These are phyloP conservation scores for Torulaspora delbrueckii DNA, from an alignment of 805 yeast genomes.

Conservation along the genomic window DNA sequence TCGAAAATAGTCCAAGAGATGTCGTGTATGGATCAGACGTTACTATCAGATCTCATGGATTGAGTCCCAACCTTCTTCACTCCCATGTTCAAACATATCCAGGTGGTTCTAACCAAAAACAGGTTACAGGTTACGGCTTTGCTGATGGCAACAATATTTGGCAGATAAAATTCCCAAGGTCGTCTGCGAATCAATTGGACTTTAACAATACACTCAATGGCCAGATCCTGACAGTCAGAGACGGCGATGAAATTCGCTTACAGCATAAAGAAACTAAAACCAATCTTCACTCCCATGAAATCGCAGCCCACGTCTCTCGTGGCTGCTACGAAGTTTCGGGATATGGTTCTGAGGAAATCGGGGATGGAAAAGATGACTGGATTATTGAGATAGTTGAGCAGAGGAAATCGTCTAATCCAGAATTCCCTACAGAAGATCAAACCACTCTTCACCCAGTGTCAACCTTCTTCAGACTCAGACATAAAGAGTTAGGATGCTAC, in stretches of 20 bases:
- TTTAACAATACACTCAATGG: conserved; percentile 22
- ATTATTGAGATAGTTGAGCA: conserved; percentile 63
- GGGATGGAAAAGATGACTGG: conserved; percentile 78
- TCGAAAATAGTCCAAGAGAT: conserved; percentile 66
- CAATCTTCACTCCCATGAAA: conserved; percentile 67
- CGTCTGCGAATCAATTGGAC: conserved; percentile 36
- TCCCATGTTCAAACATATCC: conserved; percentile 72
- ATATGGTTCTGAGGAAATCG: conserved; percentile 60
- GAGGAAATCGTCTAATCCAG: conserved; percentile 35
- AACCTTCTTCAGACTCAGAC: conserved; percentile 71
- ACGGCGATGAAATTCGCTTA: conserved; percentile 60
- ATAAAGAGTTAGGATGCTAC: conserved; percentile 69
- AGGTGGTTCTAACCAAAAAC: conserved; percentile 73
- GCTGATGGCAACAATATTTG: conserved; percentile 72
- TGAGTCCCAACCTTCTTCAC: conserved; percentile 68
- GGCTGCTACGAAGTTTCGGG: conserved; percentile 62
- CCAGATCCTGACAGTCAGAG: conserved; percentile 36
- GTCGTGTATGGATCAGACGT: conserved; percentile 49
- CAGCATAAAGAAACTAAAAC: conserved; percentile 57
- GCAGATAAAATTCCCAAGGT: conserved; percentile 48
- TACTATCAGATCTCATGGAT: conserved; percentile 57
- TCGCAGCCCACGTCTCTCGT: conserved; percentile 57
- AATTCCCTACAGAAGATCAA: conserved; percentile 43
- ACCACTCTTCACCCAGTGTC: conserved; percentile 70
- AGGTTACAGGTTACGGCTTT: conserved; percentile 72